phyloP scores from a whole-genome alignment of 371 early-diverging fungal species.

The Polyrhizophydium stewartii region DNA sequence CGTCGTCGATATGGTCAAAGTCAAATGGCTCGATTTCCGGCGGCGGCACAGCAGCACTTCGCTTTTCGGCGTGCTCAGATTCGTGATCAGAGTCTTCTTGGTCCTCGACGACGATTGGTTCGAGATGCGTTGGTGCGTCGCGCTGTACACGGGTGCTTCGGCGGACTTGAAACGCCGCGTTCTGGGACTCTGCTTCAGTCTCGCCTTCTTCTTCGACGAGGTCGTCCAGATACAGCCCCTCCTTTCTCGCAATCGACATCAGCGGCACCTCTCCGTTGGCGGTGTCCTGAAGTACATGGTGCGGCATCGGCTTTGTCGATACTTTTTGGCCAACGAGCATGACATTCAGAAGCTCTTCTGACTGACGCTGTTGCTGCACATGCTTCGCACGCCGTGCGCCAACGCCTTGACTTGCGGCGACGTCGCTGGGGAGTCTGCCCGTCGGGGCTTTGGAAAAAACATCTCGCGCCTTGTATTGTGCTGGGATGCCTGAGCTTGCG shows the following conservation, averaged over 20 bases:
- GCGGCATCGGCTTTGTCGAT: background rate
- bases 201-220: background rate
- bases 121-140: background rate
- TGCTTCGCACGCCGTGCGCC: no score
- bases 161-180: no score
- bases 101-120: background rate
- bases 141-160: no score
- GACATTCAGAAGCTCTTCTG: constrained; percentile 6
- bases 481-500: no score
- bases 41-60: background rate
- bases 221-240: no score
- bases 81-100: constrained; percentile 1
- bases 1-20: constrained; percentile 18
- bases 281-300: background rate
- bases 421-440: no score
- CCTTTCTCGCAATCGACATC: no score
- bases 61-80: background rate
- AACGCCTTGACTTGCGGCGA: no score
- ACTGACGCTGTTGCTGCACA: background rate
- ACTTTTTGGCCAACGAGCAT: constrained; percentile 18
- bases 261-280: no score
- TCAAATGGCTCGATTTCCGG: constrained; percentile 3
- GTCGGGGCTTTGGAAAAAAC: no score
- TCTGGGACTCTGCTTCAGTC: background rate
- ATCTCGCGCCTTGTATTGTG: no score